phyloP scores from a whole-genome alignment of 208 protist species.

The Trypanosoma melophagium region DNA sequence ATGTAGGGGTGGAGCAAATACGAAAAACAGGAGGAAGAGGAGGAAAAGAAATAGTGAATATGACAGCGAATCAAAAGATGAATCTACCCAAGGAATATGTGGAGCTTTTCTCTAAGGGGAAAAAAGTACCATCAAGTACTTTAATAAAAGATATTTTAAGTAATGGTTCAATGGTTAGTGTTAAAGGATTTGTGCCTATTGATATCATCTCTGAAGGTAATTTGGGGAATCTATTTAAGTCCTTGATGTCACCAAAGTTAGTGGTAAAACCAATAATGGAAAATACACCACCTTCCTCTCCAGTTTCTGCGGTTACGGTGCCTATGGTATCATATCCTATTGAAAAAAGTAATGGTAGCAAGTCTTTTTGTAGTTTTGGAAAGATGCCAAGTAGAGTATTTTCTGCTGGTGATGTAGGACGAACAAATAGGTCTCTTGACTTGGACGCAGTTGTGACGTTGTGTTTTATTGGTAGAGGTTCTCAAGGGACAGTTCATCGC shows the following conservation, averaged over 20 bases:
- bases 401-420: constrained; percentile 61
- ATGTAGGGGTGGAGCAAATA: constrained; percentile 1
- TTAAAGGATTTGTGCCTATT: constrained; percentile 21
- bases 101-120: constrained; percentile 36
- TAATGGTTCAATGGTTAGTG: neutral
- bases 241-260: neutral
- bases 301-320: neutral
- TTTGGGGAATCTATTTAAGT: neutral
- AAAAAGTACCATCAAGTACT: neutral
- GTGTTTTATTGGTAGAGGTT: constrained; percentile 65
- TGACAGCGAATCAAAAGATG: constrained; percentile 3
- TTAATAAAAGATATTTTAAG: neutral
- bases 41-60: neutral
- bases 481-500: constrained; percentile 81
- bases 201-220: neutral
- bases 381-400: constrained; percentile 32
- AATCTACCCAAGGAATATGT: constrained; percentile 31
- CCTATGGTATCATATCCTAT: neutral
- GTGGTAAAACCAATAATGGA: neutral
- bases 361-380: constrained; percentile 1
- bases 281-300: neutral
- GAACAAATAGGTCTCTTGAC: constrained; percentile 69
- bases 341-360: neutral
- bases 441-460: constrained; percentile 70
- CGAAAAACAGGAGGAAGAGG: neutral